Evolutionary conservation across 2,329 filamentous ascomycete species (phyloP).

Genomic region (Dactylellina leptospora): DNA sequence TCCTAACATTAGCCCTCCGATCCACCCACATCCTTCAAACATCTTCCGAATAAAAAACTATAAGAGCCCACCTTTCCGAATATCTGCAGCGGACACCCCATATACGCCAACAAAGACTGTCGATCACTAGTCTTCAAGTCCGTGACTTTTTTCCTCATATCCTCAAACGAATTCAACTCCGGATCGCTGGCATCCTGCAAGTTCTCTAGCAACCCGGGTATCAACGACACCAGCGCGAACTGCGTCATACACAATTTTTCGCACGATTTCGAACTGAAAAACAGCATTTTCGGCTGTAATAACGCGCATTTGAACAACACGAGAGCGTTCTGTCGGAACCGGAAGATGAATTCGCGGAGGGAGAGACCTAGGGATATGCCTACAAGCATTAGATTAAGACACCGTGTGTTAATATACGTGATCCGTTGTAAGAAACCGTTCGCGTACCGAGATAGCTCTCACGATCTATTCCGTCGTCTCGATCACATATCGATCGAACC

Average conservation of each 20-base stretch:
- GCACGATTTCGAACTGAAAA: conserved; percentile 89
- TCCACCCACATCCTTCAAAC: conserved; percentile 14
- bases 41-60: not conserved
- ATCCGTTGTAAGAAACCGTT: not conserved
- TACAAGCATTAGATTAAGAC: conserved; percentile 49
- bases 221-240: conserved; percentile 92
- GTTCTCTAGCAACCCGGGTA: conserved; percentile 88
- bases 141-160: conserved; percentile 77
- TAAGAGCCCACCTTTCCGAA: conserved; percentile 77
- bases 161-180: conserved; percentile 84
- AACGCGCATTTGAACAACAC: conserved; percentile 93
- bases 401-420: conserved; percentile 24
- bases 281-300: conserved; percentile 98
- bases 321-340: conserved; percentile 93
- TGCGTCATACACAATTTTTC: conserved; percentile 98
- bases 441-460: conserved; percentile 85
- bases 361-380: conserved; percentile 67
- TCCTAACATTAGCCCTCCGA: conserved; percentile 16
- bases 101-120: conserved; percentile 86
- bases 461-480: conserved; percentile 62
- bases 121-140: conserved; percentile 91
- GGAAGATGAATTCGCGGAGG: conserved; percentile 86
- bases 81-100: conserved; percentile 92
- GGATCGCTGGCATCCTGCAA: conserved; percentile 96
- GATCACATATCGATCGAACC: conserved; percentile 49